Percentiles rank a stretch among this genome's conserved stretches.
Evolutionary conservation across 2,329 filamentous ascomycete species (phyloP).

Genomic region (Fusarium nematophilum): DNA sequence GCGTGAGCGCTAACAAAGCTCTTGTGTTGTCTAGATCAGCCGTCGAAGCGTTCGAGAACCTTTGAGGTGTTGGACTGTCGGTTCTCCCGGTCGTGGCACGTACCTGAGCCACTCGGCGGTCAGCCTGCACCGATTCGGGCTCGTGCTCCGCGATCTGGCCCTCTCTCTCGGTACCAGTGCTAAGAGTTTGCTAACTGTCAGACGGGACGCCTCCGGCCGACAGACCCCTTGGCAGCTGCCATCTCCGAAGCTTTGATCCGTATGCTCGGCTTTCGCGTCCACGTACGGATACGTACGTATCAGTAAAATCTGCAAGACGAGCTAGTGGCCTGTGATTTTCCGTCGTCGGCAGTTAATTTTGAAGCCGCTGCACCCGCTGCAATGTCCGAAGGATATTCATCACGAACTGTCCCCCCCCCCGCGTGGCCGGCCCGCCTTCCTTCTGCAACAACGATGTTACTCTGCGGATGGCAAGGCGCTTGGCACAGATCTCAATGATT

Average conservation of each 20-base stretch:
- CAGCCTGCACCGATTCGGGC: slow-evolving; percentile 21
- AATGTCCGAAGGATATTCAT: slow-evolving; percentile 29
- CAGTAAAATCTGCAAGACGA: no score
- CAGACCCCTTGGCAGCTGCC: not conserved
- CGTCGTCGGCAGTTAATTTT: slow-evolving; percentile 25
- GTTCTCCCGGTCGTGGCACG: slow-evolving; percentile 24
- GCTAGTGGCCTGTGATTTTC: not conserved
- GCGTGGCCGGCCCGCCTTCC: slow-evolving; percentile 16
- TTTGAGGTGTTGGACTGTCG: slow-evolving; percentile 23
- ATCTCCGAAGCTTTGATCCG: slow-evolving; percentile 13
- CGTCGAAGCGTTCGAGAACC: slow-evolving; percentile 35
- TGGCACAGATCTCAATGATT: slow-evolving; percentile 16
- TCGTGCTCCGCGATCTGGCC: slow-evolving; percentile 21
- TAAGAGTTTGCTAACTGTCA: no score
- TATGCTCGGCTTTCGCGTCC: slow-evolving; percentile 1
- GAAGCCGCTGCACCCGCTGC: slow-evolving; percentile 8
- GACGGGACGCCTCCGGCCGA: slow-evolving; percentile 29
- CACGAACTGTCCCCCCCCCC: not conserved
- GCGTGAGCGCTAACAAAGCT: slow-evolving; percentile 31
- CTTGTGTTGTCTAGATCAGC: slow-evolving; percentile 17
- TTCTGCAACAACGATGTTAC: slow-evolving; percentile 26
- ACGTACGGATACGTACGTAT: no score
- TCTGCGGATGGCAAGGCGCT: slow-evolving; percentile 20
- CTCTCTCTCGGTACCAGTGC: slow-evolving; percentile 11
- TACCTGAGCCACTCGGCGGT: slow-evolving; percentile 21